Base-by-base conservation (phyloP, 176 grass and related monocot species). In the Aegilops longissima region DNA sequence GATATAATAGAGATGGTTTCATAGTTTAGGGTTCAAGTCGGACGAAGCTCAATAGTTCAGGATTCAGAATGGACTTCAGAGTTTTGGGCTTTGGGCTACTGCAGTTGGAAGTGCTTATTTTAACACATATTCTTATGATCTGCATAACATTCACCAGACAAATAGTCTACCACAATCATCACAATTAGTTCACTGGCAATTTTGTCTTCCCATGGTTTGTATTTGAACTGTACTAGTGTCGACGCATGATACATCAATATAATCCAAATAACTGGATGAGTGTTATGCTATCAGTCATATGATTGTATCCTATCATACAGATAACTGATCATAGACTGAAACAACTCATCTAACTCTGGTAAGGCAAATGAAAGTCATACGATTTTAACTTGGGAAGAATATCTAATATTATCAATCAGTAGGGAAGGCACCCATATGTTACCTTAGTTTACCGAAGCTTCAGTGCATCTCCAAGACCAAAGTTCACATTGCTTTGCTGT, bases 381-480 rank as follows among this genome's bases (percentile, higher is more conserved):
- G 12, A 35, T 27, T 59, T 79, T 42, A 38, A 39, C 73, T 21
- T 38, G 13, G 71, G 7, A 17, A 39, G 78, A 10, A 68, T 30
- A 35, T 14, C 40, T 76, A 82, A 68, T 61, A 68, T 34, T 69
- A 20, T 76, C 25, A 42, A 70, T 61, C 6, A 78, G 30, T 39
- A 47, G 4, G 35, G 80, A 83, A 84, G 74, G n/a, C 25, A 76
- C 16, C 7, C 12, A 62, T 29, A 9, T 3, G 7, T 77, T 87
- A 90, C 91, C 84, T 93, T 80, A 12, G 14, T 81, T 90, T 84
- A 94, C 70, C 90, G 81, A 90, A 92, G 90, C 85, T 94, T 92
- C 33, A 92, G 82, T 70, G 93, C 90, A 13, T 94, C 92, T 58
- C 90, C 88, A 86, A 94, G 90, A 66, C 90, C 93, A 88, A 92